phyloP scores from a whole-genome alignment of 2,329 filamentous ascomycete genomes.

The Fusarium robinianum region DNA sequence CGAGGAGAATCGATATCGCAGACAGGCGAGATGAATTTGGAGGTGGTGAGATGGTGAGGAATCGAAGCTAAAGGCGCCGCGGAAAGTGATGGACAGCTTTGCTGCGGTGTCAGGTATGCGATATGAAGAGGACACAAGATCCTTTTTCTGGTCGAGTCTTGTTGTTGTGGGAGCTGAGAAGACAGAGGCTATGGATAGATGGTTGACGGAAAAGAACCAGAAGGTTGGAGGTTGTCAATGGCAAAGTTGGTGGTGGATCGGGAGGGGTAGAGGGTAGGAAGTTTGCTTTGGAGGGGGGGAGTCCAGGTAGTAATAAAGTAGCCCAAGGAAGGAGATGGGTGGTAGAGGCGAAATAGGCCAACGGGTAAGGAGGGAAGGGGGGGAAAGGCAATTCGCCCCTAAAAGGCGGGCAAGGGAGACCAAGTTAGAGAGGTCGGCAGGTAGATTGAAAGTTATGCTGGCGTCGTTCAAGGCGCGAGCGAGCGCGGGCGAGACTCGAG shows the following conservation, averaged over 20 bases:
- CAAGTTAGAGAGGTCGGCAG: no score
- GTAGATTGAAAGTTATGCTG: conserved; percentile 25
- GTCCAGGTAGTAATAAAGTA: conserved; percentile 37
- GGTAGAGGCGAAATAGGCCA: conserved; percentile 15
- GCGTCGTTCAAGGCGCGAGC: conserved; percentile 23
- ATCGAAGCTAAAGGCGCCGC: no score
- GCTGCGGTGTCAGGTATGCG: no score
- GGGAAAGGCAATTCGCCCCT: conserved; percentile 31
- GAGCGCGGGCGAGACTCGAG: conserved; percentile 27
- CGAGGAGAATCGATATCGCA: conserved; percentile 5
- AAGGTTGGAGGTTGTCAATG: conserved; percentile 32
- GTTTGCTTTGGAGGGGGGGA: conserved; percentile 33
- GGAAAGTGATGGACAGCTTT: no score
- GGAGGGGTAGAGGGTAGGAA: conserved; percentile 32
- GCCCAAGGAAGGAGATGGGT: conserved; percentile 21
- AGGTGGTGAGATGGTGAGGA: no score
- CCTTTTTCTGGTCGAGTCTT: conserved; percentile 23
- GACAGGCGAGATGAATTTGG: conserved; percentile 15
- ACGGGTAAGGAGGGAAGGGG: conserved; percentile 17
- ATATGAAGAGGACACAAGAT: no score
- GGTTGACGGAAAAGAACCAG: conserved; percentile 25
- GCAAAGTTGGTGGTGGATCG: conserved; percentile 36
- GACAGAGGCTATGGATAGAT: no score
- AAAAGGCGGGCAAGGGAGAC: conserved; percentile 24
- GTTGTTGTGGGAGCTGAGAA: conserved; percentile 25